Conservation (phyloP, 495 filamentous ascomycete species). For the Cercophora sp. region DNA sequence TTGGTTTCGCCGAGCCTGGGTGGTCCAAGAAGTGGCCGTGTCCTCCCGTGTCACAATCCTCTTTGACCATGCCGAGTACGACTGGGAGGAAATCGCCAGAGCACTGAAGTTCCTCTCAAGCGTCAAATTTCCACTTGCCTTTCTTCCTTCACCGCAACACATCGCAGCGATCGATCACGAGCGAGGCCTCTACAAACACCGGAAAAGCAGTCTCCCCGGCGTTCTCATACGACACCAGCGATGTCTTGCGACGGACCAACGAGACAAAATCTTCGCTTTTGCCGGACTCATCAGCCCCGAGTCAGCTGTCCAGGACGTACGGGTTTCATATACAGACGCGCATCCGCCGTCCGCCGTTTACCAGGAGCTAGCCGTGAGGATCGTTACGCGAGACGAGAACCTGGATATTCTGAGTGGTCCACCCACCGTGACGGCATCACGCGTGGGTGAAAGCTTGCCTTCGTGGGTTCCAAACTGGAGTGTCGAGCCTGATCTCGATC, state of each 20-base stretch:
- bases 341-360: background rate
- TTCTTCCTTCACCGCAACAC: slow-evolving; percentile 2
- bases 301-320: background rate
- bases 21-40: slow-evolving; percentile 1
- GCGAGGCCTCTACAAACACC: background rate
- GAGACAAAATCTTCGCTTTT: slow-evolving; percentile 4
- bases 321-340: background rate
- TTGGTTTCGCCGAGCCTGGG: slow-evolving; percentile 5
- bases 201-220: background rate
- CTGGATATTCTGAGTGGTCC: slow-evolving; percentile 1
- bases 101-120: background rate
- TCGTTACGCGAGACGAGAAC: background rate
- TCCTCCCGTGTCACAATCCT: background rate
- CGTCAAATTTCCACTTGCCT: slow-evolving; percentile 1
- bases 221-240: background rate
- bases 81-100: background rate
- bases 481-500: background rate
- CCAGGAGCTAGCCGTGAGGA: background rate
- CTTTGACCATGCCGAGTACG: slow-evolving; percentile 4
- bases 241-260: slow-evolving; percentile 1
- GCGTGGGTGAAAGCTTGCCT: background rate
- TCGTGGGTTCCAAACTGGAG: slow-evolving; percentile 6
- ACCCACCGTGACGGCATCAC: background rate
- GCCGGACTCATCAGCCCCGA: background rate
- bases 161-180: slow-evolving; percentile 1